Evolutionary conservation across 108 stramenopile species (phyloP), one percentile per base, ranked within the genome.

Genomic region (Conticribra guillardii): DNA sequence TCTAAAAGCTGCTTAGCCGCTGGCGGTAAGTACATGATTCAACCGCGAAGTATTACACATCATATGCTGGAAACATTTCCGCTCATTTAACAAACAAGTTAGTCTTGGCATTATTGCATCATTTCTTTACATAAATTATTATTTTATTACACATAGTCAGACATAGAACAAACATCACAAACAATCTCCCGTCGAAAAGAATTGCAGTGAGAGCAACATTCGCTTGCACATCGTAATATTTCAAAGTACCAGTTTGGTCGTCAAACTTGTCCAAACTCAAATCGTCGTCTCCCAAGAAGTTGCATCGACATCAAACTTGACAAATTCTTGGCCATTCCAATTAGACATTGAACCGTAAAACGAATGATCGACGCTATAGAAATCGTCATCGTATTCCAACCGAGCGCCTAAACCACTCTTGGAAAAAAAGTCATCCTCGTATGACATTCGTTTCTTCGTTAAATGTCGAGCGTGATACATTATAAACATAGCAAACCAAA

Each of bases 311-410:
- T 58, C 56, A 58, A 58, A 58, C 56, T 58, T 58, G n/a, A 23
- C 56, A 29, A 7, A 30, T 8, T 58, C 56, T 14, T 52, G 30
- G 3, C 57, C 22, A 14, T 15, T 67, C 52, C 32, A 67, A 34
- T 54, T 15, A 0, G 65, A 67, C 18, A 67, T 54, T 19, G 65
- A 31, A 2, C 65, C 65, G 24, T 67, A 67, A 21, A 64, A 50
- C 8, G 51, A 67, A 22, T 24, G n/a, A 28, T 67, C 65, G 65
- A 53, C 52, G 19, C 65, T 67, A n/a, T 34, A 44, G 41, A 44
- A 37, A 23, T 67, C 65, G 17, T 67, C 65, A 24, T 67, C 65
- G 52, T 67, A 67, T 54, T 67, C 53, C 64, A 52, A 33, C 30
- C 23, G 21, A 21, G 47, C 19, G 19, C 51, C 64, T 11, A 3